phyloP scores from a whole-genome alignment of 2,329 filamentous ascomycete species.

The Aspergillus uvarum region DNA sequence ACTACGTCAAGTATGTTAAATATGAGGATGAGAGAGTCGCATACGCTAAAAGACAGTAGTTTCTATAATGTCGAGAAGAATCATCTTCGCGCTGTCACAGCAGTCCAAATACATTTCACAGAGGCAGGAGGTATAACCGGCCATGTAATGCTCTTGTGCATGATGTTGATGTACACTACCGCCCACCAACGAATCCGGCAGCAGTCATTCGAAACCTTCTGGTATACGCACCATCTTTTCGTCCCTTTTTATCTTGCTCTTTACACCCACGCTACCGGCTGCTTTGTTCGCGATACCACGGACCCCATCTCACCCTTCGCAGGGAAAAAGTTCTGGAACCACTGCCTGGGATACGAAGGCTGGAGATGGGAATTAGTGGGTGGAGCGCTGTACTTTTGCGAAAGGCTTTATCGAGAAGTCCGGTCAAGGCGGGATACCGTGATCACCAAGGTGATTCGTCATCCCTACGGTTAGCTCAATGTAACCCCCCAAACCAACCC shows the following conservation, averaged over 20 bases:
- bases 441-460: constrained; percentile 90
- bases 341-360: constrained; percentile 92
- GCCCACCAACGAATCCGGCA: constrained; percentile 91
- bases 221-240: constrained; percentile 99
- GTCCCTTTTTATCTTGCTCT: constrained; percentile 90
- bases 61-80: constrained; percentile 92
- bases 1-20: constrained; percentile 83
- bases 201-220: constrained; percentile 97
- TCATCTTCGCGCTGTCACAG: constrained; percentile 76
- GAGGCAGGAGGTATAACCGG: constrained; percentile 90
- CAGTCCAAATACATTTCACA: constrained; percentile 87
- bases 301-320: constrained; percentile 79
- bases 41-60: constrained; percentile 48
- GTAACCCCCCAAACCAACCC: not conserved
- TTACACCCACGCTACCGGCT: constrained; percentile 93
- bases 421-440: constrained; percentile 78
- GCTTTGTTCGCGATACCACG: constrained; percentile 85
- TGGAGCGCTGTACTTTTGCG: constrained; percentile 79
- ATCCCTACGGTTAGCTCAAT: constrained; percentile 75
- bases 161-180: constrained; percentile 97
- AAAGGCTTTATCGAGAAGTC: constrained; percentile 89
- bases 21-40: no score
- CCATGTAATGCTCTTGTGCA: constrained; percentile 97
- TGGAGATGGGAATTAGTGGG: constrained; percentile 96
- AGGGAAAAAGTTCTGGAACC: constrained; percentile 76